A percentile compares a stretch with the other conserved stretches of the same genome.
Conservation (phyloP, 192 early-diverging fungal species). For the Kickxella alabastrina region DNA sequence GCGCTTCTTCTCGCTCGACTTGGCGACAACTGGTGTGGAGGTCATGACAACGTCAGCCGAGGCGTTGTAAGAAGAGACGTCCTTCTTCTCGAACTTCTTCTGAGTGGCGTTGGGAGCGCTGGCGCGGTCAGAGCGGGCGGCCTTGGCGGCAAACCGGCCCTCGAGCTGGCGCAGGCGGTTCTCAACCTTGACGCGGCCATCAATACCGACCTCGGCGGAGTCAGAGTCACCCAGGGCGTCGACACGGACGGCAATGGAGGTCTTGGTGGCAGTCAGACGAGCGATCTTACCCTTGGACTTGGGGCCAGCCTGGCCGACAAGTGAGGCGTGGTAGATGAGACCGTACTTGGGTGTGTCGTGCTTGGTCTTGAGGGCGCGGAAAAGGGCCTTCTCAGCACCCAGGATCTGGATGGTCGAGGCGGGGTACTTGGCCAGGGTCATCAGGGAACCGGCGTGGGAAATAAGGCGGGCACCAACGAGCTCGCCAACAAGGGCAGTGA, state of each 20-base stretch:
- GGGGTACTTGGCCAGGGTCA: conserved; percentile 97
- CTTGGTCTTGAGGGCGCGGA: conserved; percentile 98
- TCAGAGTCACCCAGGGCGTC: conserved; percentile 87
- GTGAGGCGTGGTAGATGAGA: conserved; percentile 94
- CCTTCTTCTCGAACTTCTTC: conserved; percentile 52
- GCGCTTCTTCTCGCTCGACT: conserved; percentile 49
- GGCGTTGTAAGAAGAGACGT: conserved; percentile 52
- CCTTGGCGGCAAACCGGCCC: conserved; percentile 65
- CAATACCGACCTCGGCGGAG: conserved; percentile 78
- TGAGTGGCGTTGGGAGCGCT: conserved; percentile 46
- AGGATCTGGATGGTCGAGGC: conserved; percentile 99
- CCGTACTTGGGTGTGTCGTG: conserved; percentile 99
- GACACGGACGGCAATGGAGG: conserved; percentile 81
- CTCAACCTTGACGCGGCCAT: conserved; percentile 84
- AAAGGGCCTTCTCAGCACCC: conserved; percentile 99
- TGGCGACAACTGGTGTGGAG: conserved; percentile 10
- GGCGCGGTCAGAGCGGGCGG: conserved; percentile 64
- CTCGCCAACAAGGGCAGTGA: conserved; percentile 95
- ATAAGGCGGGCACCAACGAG: conserved; percentile 98
- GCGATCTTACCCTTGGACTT: conserved; percentile 99
- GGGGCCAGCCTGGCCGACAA: conserved; percentile 92
- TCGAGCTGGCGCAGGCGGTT: conserved; percentile 85
- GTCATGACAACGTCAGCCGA: conserved; percentile 42
- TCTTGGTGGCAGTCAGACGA: conserved; percentile 87
- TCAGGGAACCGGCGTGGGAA: conserved; percentile 92